A percentile compares a stretch with the other conserved stretches of the same genome.
These are phyloP conservation scores for Tetragonia tetragonoides DNA, from an alignment of 148 eudicot species.

Conservation along the genomic window DNA sequence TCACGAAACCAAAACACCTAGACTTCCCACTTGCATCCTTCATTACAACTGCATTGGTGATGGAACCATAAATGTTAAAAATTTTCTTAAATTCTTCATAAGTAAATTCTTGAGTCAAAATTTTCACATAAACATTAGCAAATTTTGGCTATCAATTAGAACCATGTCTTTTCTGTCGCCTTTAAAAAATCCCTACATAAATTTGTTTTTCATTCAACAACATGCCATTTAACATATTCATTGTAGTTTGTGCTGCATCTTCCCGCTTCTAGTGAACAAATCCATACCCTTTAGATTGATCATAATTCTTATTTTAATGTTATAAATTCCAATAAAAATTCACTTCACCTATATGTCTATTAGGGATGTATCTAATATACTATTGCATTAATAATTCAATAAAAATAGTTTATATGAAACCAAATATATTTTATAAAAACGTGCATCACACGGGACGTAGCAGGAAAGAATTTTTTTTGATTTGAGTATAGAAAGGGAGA, in stretches of 20 bases:
- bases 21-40: slow-evolving; percentile 54
- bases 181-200: slow-evolving; percentile 50
- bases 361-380: too few species aligned
- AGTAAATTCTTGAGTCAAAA: slow-evolving; percentile 36
- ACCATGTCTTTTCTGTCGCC: slow-evolving; percentile 41
- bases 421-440: too few species aligned
- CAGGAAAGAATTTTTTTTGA: too few species aligned
- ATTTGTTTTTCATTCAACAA: slow-evolving; percentile 56
- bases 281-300: slow-evolving; percentile 62
- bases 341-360: too few species aligned
- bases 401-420: too few species aligned
- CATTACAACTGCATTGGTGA: slow-evolving; percentile 65
- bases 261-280: slow-evolving; percentile 58
- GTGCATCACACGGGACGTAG: too few species aligned
- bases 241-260: slow-evolving; percentile 56
- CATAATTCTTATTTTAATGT: too few species aligned
- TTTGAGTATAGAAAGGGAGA: too few species aligned
- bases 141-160: slow-evolving; percentile 37
- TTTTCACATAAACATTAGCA: slow-evolving; percentile 65
- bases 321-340: too few species aligned
- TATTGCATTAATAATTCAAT: too few species aligned
- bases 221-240: slow-evolving; percentile 55
- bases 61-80: slow-evolving; percentile 45
- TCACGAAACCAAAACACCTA: slow-evolving; percentile 62
- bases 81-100: slow-evolving; percentile 43